Base-by-base conservation (phyloP, 805 yeast genomes). In the Candida corydali region DNA sequence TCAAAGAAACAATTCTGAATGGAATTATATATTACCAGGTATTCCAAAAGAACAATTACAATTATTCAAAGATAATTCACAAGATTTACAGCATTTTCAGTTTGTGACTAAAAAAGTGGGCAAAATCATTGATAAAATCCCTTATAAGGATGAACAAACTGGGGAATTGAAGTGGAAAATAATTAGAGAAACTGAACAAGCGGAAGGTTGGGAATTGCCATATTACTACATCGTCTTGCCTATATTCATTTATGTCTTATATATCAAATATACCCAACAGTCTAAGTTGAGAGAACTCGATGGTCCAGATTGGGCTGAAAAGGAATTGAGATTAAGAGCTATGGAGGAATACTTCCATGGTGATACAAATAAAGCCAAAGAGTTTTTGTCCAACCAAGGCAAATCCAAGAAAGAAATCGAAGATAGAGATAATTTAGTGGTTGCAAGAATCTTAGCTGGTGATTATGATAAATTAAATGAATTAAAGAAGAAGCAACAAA, bases 151-250 rank as follows among this genome's bases (percentile, higher is more conserved):
- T 60, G 79, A 82, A 29, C 67, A 78, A 26, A 80, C 86, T 12
- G 95, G 95, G 25, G 82, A 79, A 51, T 74, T 85, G 50, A 78
- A 79, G 51, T 86, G 93, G 94, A 74, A 78, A 50, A 64, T 85
- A 39, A 78, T 86, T 31, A 73, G 93, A 44, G 87, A 78, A 54
- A 76, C 80, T 37, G 78, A 75, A 50, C 79, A 78, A 54, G 71
- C 71, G 25, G 94, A 86, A 64, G 94, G 94, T 33, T 86, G 95
- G 95, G 95, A 86, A 56, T 68, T 69, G 45, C 69, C 84, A 38
- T 78, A 80, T 50, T 85, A 80, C 63, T 81, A 74, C 59, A 65
- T 80, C 38, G 82, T 82, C 46, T 73, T 86, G 41, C 95, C 95
- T 14, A 78, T 80, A 17, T 67, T 82, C 54, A 64, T 76, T 33